Conservation (phyloP, 2,329 filamentous ascomycete genomes). For the Rhinocladiella mackenziei region DNA sequence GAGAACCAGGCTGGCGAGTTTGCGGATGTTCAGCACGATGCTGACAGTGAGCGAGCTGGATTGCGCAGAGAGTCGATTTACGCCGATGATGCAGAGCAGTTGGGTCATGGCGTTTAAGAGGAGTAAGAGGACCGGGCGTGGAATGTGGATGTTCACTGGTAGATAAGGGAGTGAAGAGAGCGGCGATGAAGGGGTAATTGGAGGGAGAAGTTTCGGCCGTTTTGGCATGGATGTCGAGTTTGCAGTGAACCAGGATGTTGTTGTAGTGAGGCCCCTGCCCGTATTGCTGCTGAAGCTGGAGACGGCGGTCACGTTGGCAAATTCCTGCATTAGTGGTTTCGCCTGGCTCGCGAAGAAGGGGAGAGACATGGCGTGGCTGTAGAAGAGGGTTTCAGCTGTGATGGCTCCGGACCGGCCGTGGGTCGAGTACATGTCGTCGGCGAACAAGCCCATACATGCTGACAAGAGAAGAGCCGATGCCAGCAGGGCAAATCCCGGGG, state of each 20-base stretch:
- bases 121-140: slow-evolving; percentile 36
- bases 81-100: slow-evolving; percentile 89
- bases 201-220: slow-evolving; percentile 2
- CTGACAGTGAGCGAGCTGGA: slow-evolving; percentile 92
- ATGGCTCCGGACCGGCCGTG: slow-evolving; percentile 66
- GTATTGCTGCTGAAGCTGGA: slow-evolving; percentile 31
- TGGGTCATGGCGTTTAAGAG: slow-evolving; percentile 70
- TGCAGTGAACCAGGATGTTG: too few relatives aligned
- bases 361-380: slow-evolving; percentile 60
- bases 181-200: slow-evolving; percentile 27
- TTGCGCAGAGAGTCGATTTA: slow-evolving; percentile 85
- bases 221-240: slow-evolving; percentile 7
- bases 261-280: not conserved
- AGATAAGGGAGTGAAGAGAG: slow-evolving; percentile 20
- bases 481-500: slow-evolving; percentile 70
- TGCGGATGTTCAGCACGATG: slow-evolving; percentile 91
- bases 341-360: slow-evolving; percentile 44
- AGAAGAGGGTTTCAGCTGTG: slow-evolving; percentile 96
- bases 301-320: slow-evolving; percentile 36
- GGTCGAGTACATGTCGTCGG: slow-evolving; percentile 79
- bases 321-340: slow-evolving; percentile 31
- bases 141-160: slow-evolving; percentile 32
- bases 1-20: slow-evolving; percentile 82
- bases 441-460: slow-evolving; percentile 91
- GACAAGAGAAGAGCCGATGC: slow-evolving; percentile 85